These are phyloP conservation scores for Globisporangium iwayamae DNA, from an alignment of 352 stramenopile species.

Conservation along the genomic window DNA sequence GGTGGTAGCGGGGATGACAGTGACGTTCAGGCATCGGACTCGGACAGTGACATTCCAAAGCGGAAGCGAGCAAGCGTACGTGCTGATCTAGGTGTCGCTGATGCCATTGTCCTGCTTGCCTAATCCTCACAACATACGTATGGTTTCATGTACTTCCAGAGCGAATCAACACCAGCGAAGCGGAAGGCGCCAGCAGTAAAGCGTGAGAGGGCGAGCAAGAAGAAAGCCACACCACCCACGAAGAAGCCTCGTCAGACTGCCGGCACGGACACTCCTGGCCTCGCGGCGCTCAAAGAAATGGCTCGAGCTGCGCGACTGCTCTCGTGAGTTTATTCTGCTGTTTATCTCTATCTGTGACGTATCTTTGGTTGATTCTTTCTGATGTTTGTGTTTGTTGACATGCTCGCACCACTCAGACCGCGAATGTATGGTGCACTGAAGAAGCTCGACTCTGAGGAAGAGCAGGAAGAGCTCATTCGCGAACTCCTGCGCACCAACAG, in stretches of 20 bases:
- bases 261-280: conserved; percentile 35
- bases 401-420: conserved; percentile 30
- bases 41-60: conserved; percentile 14
- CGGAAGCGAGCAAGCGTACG: conserved; percentile 26
- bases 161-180: conserved; percentile 2
- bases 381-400: no score
- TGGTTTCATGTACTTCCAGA: neutral
- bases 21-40: conserved; percentile 12
- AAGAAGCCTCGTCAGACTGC: conserved; percentile 24
- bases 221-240: conserved; percentile 1
- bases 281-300: conserved; percentile 66
- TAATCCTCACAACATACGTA: neutral
- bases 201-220: conserved; percentile 21
- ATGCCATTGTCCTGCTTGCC: neutral
- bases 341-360: neutral
- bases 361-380: neutral
- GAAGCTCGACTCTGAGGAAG: conserved; percentile 28
- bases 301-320: conserved; percentile 61
- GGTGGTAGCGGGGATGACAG: conserved; percentile 17
- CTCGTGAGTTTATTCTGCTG: conserved; percentile 36
- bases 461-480: conserved; percentile 56
- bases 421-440: conserved; percentile 62
- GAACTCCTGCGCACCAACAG: conserved; percentile 41
- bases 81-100: neutral
- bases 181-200: conserved; percentile 5